A percentile compares a stretch with the other conserved stretches of the same genome.
These are phyloP conservation scores for Symbiodinium pilosum DNA, from an alignment of 73 alveolate genomes.

Conservation along the genomic window DNA sequence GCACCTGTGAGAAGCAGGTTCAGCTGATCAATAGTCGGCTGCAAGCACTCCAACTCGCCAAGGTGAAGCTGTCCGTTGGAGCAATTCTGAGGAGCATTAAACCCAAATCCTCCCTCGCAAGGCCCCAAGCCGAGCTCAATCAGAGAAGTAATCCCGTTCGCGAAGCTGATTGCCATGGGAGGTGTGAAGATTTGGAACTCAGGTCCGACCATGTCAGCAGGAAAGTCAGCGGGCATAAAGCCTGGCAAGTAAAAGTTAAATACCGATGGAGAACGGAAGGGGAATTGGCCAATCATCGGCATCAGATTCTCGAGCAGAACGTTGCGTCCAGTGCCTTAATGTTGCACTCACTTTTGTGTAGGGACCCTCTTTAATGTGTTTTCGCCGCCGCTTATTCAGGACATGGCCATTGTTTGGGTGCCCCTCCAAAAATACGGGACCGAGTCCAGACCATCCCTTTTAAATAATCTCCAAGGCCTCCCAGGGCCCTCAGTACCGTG, in stretches of 20 bases:
- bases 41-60: slow-evolving; percentile 86
- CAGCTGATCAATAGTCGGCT: slow-evolving; percentile 90
- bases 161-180: slow-evolving; percentile 66
- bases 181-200: slow-evolving; percentile 87
- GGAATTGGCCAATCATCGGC: slow-evolving; percentile 76
- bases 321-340: slow-evolving; percentile 43
- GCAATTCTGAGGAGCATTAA: slow-evolving; percentile 53
- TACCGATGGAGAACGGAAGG: slow-evolving; percentile 50
- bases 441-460: too few species aligned
- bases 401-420: too few species aligned
- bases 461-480: too few species aligned
- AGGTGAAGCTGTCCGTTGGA: slow-evolving; percentile 57
- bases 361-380: too few species aligned
- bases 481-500: too few species aligned
- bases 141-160: slow-evolving; percentile 62
- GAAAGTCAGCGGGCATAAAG: slow-evolving; percentile 47
- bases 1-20: slow-evolving; percentile 88
- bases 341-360: too few species aligned
- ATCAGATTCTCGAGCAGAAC: slow-evolving; percentile 60
- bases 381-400: too few species aligned
- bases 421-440: too few species aligned
- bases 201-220: slow-evolving; percentile 18
- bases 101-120: slow-evolving; percentile 71
- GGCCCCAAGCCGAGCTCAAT: slow-evolving; percentile 44
- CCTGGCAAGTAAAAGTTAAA: slow-evolving; percentile 78